phyloP scores from a whole-genome alignment of 177 flowering plant genomes.

The Vitis hybrid region DNA sequence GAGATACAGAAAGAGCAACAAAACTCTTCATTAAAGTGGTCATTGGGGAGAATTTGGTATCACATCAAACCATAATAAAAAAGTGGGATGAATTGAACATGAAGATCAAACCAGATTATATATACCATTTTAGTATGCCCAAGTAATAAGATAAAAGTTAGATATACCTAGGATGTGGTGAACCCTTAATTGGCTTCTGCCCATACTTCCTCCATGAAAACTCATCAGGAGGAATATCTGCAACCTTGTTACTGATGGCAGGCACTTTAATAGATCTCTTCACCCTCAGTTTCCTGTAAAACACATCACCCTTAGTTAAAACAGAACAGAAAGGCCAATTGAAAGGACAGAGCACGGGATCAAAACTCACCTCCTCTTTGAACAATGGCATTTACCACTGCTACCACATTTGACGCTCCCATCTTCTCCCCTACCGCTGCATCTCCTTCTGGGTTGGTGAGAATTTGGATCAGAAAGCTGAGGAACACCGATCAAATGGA shows the following conservation, averaged over 20 bases:
- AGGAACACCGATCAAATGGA: constrained; percentile 61
- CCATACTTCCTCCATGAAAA: constrained; percentile 99
- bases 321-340: not conserved
- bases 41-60: too few species aligned
- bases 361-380: constrained; percentile 74
- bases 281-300: constrained; percentile 78
- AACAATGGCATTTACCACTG: constrained; percentile 89
- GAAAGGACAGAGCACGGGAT: too few species aligned
- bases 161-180: constrained; percentile 91
- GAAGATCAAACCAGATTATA: too few species aligned
- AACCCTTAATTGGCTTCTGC: constrained; percentile 99
- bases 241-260: constrained; percentile 94
- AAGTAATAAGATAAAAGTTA: not conserved
- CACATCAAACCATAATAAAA: too few species aligned
- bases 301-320: constrained; percentile 4
- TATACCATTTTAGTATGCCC: too few species aligned
- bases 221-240: constrained; percentile 97
- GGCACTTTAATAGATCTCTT: constrained; percentile 94
- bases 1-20: too few species aligned
- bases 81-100: too few species aligned
- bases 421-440: constrained; percentile 76
- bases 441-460: constrained; percentile 69
- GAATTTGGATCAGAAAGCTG: constrained; percentile 56
- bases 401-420: constrained; percentile 87
- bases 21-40: too few species aligned